These are phyloP conservation scores for Vitis hybrid DNA, from an alignment of 177 flowering plant genomes.

Conservation along the genomic window DNA sequence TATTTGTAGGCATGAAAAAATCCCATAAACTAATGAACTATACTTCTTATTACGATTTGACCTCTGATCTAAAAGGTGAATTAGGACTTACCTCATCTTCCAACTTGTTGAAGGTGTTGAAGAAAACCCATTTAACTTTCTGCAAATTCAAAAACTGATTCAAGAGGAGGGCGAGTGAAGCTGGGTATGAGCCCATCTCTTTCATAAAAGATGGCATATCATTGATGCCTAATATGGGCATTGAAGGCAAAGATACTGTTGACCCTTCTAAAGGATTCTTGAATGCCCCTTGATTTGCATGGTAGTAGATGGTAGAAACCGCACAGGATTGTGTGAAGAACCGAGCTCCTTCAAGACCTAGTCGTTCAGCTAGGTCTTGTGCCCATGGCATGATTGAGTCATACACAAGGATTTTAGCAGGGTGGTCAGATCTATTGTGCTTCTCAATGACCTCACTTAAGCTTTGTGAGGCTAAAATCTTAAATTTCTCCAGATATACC, in stretches of 20 bases:
- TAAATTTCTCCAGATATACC: not conserved
- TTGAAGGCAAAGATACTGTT: not conserved
- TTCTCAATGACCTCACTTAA: not conserved
- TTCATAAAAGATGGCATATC: slow-evolving; percentile 16
- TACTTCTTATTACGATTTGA: too few species aligned
- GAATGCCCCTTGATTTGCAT: slow-evolving; percentile 3
- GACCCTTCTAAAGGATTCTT: slow-evolving; percentile 1
- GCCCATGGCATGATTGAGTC: slow-evolving; percentile 29
- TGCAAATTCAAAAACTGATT: slow-evolving; percentile 9
- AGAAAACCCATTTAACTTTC: slow-evolving; percentile 10
- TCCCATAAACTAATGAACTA: too few species aligned
- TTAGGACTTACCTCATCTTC: slow-evolving; percentile 25
- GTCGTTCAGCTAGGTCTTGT: slow-evolving; percentile 11
- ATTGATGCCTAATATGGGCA: slow-evolving; percentile 13
- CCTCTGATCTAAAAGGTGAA: too few species aligned
- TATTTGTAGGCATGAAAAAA: too few species aligned
- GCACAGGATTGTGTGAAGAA: slow-evolving; percentile 28
- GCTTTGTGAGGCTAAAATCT: not conserved
- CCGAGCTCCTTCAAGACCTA: slow-evolving; percentile 19
- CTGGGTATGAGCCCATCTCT: not conserved
- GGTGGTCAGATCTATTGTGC: not conserved
- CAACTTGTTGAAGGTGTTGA: slow-evolving; percentile 18
- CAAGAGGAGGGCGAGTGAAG: too few species aligned
- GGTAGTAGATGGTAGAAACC: slow-evolving; percentile 13
- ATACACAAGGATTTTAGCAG: slow-evolving; percentile 9